Evolutionary conservation across 495 filamentous ascomycete genomes (phyloP), one percentile per base, ranked within the genome.

Genomic region (Evansstolkia leycettana): DNA sequence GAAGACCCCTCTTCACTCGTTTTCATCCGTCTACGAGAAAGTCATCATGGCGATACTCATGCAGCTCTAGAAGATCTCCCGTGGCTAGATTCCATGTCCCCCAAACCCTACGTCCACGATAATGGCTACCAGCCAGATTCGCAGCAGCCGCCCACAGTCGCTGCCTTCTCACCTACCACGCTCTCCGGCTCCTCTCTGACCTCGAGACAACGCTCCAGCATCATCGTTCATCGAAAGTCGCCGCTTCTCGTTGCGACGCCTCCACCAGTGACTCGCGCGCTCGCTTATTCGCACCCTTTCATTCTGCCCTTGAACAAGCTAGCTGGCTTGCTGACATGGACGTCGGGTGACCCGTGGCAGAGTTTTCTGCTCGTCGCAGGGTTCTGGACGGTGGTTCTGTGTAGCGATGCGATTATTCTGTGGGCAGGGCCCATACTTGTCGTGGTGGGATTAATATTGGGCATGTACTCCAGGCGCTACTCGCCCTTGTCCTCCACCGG

Each of bases 171-270:
- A 17, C 87, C 90, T 19, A 70, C 74, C 14, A 84, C 82, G 30
- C 70, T 82, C 33, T 76, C 78, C 7, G 69, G 76, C 34, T 71
- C 72, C 10, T 73, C 80, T 16, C 65, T 80, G 33, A 76, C 76
- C 15, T 78, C 78, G 25, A 79, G 80, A 47, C 75, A 85, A 38
- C 76, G 86, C 31, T 89, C 84, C 26, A 90, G 84, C 39, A 83
- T 96, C 45, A 75, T 96, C 36, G 88, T 99, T 1, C 87, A 96
- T 56, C 87, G 90, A 53, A 99, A 96, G 59, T 92, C 84, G 3
- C 90, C 92, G 13, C 62, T 99, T 16, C 69, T 99, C 20, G 78
- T 92, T 33, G 84, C 89, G 9, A 99, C 90, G 20, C 90, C 90
- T 18, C 92, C 90, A 2, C 80, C 88, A 51, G 75, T 99, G 50